These are phyloP conservation scores for Firmiana major DNA, from an alignment of 345 rosid genomes.

Conservation along the genomic window DNA sequence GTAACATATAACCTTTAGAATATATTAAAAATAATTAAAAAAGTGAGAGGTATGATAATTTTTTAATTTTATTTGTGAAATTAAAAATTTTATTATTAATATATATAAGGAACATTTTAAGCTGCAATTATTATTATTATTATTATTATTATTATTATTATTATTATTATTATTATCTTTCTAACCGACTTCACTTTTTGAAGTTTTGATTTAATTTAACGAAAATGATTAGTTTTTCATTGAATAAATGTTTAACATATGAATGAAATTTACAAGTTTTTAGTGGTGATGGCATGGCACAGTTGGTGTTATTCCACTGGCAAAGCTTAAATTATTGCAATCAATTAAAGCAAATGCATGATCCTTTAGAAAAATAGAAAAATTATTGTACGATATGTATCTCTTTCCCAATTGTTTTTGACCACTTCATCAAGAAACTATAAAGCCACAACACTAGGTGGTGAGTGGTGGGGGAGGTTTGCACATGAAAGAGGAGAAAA, in stretches of 20 bases:
- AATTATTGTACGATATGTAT: background rate
- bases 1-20: too few species aligned
- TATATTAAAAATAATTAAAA: too few species aligned
- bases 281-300: conserved; percentile 1
- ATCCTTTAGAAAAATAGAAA: background rate
- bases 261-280: background rate
- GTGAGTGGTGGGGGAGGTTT: background rate
- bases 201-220: background rate
- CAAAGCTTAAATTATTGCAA: background rate
- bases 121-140: too few species aligned
- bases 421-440: background rate
- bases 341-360: background rate
- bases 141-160: too few species aligned
- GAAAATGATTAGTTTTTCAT: background rate
- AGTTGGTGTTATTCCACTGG: background rate
- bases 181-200: too few species aligned
- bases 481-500: background rate
- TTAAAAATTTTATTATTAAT: too few species aligned
- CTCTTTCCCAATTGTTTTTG: background rate
- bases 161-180: too few species aligned
- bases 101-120: too few species aligned
- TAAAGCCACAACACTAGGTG: background rate
- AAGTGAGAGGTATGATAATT: too few species aligned
- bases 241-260: background rate
- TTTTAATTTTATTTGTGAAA: too few species aligned